These are phyloP conservation scores for Starmerella geochares DNA, from an alignment of 805 yeast genomes.

Conservation along the genomic window DNA sequence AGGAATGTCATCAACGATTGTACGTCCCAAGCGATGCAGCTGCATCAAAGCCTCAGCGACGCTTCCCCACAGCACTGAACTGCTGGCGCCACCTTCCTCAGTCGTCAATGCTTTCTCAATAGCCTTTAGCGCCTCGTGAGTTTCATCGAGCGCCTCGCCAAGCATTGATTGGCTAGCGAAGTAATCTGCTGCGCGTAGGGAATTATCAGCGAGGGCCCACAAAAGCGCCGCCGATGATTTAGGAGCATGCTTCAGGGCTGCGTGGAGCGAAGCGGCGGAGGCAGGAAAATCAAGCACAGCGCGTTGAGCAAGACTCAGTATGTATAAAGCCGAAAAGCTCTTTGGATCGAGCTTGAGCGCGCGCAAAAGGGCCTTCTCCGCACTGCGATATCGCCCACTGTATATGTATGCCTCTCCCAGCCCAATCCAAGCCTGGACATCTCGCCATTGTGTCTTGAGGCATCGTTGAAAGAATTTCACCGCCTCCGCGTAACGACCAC, in stretches of 20 bases:
- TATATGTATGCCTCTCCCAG: conserved; percentile 90
- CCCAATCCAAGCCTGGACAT: conserved; percentile 81
- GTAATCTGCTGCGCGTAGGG: conserved; percentile 38
- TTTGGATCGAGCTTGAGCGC: conserved; percentile 46
- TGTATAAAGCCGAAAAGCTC: conserved; percentile 54
- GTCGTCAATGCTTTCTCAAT: conserved; percentile 31
- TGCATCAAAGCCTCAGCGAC: conserved; percentile 5
- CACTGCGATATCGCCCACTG: conserved; percentile 80
- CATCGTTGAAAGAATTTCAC: conserved; percentile 85
- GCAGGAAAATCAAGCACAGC: conserved; percentile 56
- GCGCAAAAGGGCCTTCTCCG: conserved; percentile 66
- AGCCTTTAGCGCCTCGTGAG: conserved; percentile 39
- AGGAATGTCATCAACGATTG: neutral
- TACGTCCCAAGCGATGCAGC: neutral
- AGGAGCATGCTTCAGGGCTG: conserved; percentile 17
- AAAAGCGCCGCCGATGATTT: conserved; percentile 42
- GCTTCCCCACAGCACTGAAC: conserved; percentile 11
- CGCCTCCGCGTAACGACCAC: conserved; percentile 63
- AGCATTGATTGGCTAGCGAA: conserved; percentile 52
- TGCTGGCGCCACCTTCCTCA: neutral
- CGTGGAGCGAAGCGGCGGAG: conserved; percentile 41
- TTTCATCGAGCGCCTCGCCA: conserved; percentile 50
- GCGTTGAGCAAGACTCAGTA: conserved; percentile 56
- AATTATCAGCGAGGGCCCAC: conserved; percentile 38
- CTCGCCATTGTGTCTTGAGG: conserved; percentile 54